phyloP scores from a whole-genome alignment of 2,329 filamentous ascomycete species.

The Chrysosphaeria jannelii region DNA sequence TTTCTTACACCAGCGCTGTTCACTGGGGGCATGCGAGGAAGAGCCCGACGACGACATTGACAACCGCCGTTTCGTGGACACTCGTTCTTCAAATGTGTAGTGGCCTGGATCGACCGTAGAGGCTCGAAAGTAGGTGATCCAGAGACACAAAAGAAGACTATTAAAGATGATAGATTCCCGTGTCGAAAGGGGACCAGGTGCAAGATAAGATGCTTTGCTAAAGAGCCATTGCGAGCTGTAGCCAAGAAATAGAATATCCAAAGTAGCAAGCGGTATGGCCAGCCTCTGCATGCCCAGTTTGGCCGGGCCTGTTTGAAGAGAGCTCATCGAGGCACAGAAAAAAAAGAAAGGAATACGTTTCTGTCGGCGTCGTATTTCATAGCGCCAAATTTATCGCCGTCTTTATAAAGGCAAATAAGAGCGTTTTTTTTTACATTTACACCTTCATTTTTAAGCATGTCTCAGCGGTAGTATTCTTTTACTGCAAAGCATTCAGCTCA shows the following conservation, averaged over 20 bases:
- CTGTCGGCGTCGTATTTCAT: no score
- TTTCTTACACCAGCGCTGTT: conserved; percentile 38
- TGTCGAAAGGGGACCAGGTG: conserved; percentile 26
- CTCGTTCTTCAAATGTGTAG: conserved; percentile 12
- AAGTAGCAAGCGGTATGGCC: conserved; percentile 36
- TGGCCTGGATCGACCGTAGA: conserved; percentile 26
- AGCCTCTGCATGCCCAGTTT: conserved; percentile 19
- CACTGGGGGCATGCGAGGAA: conserved; percentile 1
- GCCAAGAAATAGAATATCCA: conserved; percentile 36
- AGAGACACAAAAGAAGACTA: conserved; percentile 26
- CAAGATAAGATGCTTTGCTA: conserved; percentile 22
- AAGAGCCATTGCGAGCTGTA: conserved; percentile 48
- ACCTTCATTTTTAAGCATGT: no score
- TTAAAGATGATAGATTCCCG: conserved; percentile 35
- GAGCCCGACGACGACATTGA: conserved; percentile 1
- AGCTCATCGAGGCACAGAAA: conserved; percentile 4
- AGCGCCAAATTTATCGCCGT: no score
- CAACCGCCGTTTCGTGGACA: not conserved
- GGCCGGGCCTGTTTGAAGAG: conserved; percentile 9
- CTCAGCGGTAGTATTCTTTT: no score
- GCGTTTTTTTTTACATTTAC: no score
- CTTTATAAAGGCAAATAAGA: no score
- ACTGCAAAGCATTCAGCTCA: no score
- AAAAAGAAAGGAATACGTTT: no score
- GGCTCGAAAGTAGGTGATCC: conserved; percentile 36